Evolutionary conservation across 116 monocot genomes (phyloP).

Genomic region (Trichopus zeylanicus): DNA sequence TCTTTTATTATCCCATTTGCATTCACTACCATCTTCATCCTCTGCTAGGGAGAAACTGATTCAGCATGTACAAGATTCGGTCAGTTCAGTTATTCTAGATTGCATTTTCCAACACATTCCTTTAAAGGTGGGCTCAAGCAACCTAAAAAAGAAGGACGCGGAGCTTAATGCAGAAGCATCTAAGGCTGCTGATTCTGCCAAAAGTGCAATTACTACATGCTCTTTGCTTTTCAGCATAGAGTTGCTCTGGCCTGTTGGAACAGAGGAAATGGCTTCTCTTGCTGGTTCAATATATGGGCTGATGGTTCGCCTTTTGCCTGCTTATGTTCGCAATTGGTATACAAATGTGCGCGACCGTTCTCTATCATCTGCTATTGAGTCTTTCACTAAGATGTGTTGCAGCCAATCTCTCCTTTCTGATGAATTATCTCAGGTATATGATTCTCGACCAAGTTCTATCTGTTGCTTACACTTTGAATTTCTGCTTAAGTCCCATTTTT

Average conservation of each 20-base stretch:
- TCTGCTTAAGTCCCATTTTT: background rate
- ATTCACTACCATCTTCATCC: constrained; percentile 65
- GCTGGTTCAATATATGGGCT: constrained; percentile 89
- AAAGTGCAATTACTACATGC: constrained; percentile 37
- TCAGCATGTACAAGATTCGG: constrained; percentile 70
- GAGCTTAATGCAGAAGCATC: constrained; percentile 56
- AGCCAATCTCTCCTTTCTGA: constrained; percentile 80
- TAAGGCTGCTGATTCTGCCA: constrained; percentile 70
- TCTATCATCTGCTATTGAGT: constrained; percentile 63
- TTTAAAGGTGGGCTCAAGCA: constrained; percentile 27
- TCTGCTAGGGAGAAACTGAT: constrained; percentile 46
- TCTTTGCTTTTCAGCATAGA: constrained; percentile 47
- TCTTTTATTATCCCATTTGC: constrained; percentile 64
- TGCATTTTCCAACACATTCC: constrained; percentile 92
- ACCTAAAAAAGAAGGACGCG: constrained; percentile 59
- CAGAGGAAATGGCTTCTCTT: constrained; percentile 70
- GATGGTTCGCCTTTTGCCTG: constrained; percentile 82
- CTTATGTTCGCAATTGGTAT: constrained; percentile 95
- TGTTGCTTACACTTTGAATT: background rate
- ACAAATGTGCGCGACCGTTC: constrained; percentile 77
- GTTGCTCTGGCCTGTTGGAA: constrained; percentile 71
- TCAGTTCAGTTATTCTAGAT: constrained; percentile 61
- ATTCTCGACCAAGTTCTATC: background rate
- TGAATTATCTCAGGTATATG: constrained; percentile 84
- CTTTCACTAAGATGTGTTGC: constrained; percentile 85